Conservation (phyloP, 2,329 filamentous ascomycete genomes). For the Tolypocladium cylindrosporum region DNA sequence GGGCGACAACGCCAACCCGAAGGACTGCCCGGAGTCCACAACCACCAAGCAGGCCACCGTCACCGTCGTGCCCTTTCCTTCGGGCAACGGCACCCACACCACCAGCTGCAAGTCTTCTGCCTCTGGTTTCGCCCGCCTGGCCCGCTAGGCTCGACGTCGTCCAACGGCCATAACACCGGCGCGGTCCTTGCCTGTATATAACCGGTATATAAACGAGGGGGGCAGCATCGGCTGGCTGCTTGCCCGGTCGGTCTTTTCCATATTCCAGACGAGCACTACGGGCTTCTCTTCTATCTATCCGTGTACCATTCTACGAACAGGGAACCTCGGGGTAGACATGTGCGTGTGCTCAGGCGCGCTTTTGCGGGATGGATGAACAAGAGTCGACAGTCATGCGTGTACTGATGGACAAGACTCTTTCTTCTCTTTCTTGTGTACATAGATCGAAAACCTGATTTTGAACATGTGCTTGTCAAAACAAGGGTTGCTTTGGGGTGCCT, state of each 20-base stretch:
- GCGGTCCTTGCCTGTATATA: background rate
- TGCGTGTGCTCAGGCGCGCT: background rate
- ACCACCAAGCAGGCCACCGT: constrained; percentile 19
- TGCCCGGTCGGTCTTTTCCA: background rate
- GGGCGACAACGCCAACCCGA: constrained; percentile 7
- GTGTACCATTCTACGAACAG: background rate
- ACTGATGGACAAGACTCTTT: background rate
- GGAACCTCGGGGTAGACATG: background rate
- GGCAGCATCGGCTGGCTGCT: background rate
- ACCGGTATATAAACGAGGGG: background rate
- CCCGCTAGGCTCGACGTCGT: constrained; percentile 15
- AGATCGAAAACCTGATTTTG: background rate
- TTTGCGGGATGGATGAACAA: background rate
- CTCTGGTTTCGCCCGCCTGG: constrained; percentile 24
- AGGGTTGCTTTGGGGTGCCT: background rate
- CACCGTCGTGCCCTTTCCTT: constrained; percentile 32
- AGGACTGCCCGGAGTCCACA: constrained; percentile 11
- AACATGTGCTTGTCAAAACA: background rate
- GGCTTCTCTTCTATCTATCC: background rate
- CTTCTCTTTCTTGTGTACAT: background rate
- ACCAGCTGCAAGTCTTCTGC: constrained; percentile 21
- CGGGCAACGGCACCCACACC: constrained; percentile 24
- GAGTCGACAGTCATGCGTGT: background rate
- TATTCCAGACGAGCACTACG: background rate
- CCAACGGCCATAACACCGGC: background rate